A percentile compares a stretch with the other conserved stretches of the same genome.
These are phyloP conservation scores for Hypoxylon sp. DNA, from an alignment of 2,329 filamentous ascomycete species.

Conservation along the genomic window DNA sequence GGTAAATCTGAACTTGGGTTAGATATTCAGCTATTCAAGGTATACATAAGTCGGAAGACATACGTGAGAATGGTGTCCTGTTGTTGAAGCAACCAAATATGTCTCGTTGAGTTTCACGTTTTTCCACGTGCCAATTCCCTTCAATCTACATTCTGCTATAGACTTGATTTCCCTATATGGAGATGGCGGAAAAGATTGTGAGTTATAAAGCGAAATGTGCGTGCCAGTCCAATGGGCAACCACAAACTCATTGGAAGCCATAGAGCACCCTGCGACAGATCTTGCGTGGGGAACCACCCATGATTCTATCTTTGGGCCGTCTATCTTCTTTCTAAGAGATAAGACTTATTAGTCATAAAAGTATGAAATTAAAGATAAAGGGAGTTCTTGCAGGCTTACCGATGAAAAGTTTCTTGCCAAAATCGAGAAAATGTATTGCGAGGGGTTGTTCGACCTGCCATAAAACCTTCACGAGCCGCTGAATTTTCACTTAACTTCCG, in stretches of 20 bases:
- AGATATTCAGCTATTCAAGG: neutral
- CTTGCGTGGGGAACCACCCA: slow-evolving; percentile 13
- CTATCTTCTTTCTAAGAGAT: neutral
- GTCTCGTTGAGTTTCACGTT: slow-evolving; percentile 21
- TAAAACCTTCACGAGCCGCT: neutral
- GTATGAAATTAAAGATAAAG: too few species aligned
- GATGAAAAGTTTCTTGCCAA: too few species aligned
- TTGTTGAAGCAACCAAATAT: slow-evolving; percentile 31
- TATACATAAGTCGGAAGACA: neutral
- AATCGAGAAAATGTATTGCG: too few species aligned
- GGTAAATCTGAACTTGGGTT: slow-evolving; percentile 10
- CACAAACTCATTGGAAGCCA: slow-evolving; percentile 11
- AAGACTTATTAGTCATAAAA: neutral
- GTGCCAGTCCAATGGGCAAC: slow-evolving; percentile 28
- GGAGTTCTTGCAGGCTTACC: too few species aligned
- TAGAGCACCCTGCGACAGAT: slow-evolving; percentile 11
- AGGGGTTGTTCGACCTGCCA: too few species aligned
- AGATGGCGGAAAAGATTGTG: slow-evolving; percentile 14
- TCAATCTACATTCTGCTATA: slow-evolving; percentile 8
- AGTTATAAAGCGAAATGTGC: slow-evolving; percentile 21
- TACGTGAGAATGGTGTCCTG: slow-evolving; percentile 20
- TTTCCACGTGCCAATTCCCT: slow-evolving; percentile 5
- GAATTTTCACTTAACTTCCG: neutral
- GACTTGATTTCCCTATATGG: neutral
- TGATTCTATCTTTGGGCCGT: slow-evolving; percentile 4